These are phyloP conservation scores for Geosiphon pyriformis DNA, from an alignment of 192 early-diverging fungal species.

Conservation along the genomic window DNA sequence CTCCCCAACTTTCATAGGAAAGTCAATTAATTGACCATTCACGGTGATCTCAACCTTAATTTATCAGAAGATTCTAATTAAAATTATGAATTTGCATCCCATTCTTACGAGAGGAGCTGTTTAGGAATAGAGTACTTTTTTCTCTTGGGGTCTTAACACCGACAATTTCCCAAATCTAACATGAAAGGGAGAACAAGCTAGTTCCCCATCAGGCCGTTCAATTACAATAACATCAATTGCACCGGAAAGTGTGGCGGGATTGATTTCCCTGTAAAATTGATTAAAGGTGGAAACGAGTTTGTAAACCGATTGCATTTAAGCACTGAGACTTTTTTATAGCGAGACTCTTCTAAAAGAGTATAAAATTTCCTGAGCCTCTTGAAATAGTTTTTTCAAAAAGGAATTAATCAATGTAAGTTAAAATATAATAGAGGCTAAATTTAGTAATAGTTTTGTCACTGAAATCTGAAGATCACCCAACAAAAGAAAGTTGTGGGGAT, in stretches of 20 bases:
- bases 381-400: too few relatives aligned
- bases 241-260: constrained; percentile 93
- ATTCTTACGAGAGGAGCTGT: neutral
- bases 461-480: too few relatives aligned
- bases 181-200: constrained; percentile 94
- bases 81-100: neutral
- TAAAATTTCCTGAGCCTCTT: too few relatives aligned
- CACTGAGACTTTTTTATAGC: too few relatives aligned
- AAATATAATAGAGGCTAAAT: too few relatives aligned
- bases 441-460: too few relatives aligned
- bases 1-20: constrained; percentile 96
- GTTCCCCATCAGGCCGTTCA: constrained; percentile 70
- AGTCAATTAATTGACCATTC: constrained; percentile 68
- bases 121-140: constrained; percentile 54
- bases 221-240: constrained; percentile 99
- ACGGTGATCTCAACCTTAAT: constrained; percentile 73
- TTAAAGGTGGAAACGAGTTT: constrained; percentile 70
- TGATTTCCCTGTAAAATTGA: constrained; percentile 92
- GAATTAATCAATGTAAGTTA: too few relatives aligned
- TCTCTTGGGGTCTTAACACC: constrained; percentile 85
- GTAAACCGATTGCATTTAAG: constrained; percentile 39
- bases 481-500: too few relatives aligned
- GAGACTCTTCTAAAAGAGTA: too few relatives aligned
- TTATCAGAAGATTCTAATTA: neutral
- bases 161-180: constrained; percentile 97